These are phyloP conservation scores for Solanum lignicaule DNA, from an alignment of 257 asterid species.

Conservation along the genomic window DNA sequence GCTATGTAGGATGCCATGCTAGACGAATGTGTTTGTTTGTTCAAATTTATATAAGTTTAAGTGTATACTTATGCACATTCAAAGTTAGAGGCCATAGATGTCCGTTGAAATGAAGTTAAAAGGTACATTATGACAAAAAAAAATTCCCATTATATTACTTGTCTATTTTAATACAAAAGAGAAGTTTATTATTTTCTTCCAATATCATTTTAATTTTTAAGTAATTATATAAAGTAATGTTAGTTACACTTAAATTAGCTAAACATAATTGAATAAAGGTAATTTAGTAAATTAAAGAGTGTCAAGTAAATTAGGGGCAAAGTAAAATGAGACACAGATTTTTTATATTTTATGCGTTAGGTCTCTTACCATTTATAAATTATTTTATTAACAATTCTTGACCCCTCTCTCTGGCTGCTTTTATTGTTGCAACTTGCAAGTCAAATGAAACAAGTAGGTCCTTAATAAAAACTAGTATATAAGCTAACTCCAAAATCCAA, in stretches of 20 bases:
- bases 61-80: accelerated
- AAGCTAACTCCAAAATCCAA: background rate
- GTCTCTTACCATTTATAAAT: background rate
- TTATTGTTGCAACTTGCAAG: background rate
- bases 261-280: background rate
- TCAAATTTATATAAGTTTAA: too few relatives aligned
- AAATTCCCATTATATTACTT: background rate
- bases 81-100: background rate
- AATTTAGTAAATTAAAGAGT: background rate
- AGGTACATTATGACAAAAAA: too few relatives aligned
- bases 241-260: background rate
- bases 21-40: background rate
- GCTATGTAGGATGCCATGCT: background rate
- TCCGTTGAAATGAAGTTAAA: background rate
- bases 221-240: background rate
- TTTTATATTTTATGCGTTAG: background rate
- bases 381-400: background rate
- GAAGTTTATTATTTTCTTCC: too few relatives aligned
- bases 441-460: background rate
- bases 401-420: background rate
- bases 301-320: background rate
- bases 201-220: too few relatives aligned
- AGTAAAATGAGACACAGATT: background rate
- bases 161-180: too few relatives aligned
- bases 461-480: background rate